Base-by-base conservation (phyloP, 1,284 basidiomycete species). In the Leccinum insolens region DNA sequence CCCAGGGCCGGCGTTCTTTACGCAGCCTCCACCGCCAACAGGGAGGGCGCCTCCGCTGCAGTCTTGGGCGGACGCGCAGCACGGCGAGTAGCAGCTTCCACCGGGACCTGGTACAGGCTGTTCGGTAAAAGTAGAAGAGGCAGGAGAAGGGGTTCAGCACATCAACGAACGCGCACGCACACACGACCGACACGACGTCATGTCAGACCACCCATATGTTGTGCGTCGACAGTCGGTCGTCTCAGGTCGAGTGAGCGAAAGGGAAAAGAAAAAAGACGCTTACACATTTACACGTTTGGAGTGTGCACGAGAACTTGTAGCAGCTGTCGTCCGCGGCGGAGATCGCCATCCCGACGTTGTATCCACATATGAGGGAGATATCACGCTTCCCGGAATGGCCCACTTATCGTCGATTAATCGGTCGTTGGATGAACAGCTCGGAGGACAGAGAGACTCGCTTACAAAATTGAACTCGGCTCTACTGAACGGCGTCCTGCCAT, bases 391-490 rank as follows among this genome's bases (percentile, higher is more conserved):
- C 1, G 70, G 72, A 39, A 76, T 71, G 9, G 74, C 66, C 20
- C 62, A 68, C 72, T 75, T 31, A 14, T 20, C 6, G 28, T 28
- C 44, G 44, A 17, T 25, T 11, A 28, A 31, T 60, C 12, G 28
- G 17, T 59, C 58, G 28, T 59, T 31, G 25, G 12, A 7, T 12
- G 3, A 34, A 37, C 9, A 20, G 1, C 12, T 60, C 9, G 59
- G 7, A 60, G 31, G 28, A 31, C 28, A 58, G 8, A n/a, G 31
- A 4, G 34, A 34, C n/a, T 60, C 31, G 59, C 65, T 41, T 31
- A 61, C 66, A 57, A 62, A 75, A 64, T 67, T 72, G 66, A 75
- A 75, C 57, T 75, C 74, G 22, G 74, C 73, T 39, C 73, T 68
- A 52, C 67, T 69, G 65, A 71, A 76, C 7, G 74, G 74, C n/a